A percentile compares a stretch with the other conserved stretches of the same genome.
These are phyloP conservation scores for Lactarius trivialis DNA, from an alignment of 768 basidiomycete species.

Conservation along the genomic window DNA sequence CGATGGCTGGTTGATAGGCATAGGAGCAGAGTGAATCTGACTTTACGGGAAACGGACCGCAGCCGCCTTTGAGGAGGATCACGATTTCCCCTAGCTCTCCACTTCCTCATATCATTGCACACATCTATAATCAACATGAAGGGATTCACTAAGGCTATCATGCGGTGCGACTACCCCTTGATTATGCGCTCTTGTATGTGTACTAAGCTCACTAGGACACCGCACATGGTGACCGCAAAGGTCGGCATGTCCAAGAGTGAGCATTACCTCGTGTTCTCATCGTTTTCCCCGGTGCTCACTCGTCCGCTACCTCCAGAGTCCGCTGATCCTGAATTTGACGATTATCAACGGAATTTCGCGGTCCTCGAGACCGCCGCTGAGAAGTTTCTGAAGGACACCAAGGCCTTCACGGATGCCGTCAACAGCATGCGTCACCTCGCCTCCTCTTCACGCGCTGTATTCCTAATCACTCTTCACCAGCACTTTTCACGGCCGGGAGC, in stretches of 20 bases:
- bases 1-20: slow-evolving; percentile 75
- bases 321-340: slow-evolving; percentile 84
- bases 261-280: slow-evolving; percentile 12
- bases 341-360: slow-evolving; percentile 71
- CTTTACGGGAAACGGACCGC: background rate
- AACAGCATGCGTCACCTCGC: slow-evolving; percentile 42
- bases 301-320: slow-evolving; percentile 44
- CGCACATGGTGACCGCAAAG: slow-evolving; percentile 80
- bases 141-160: slow-evolving; percentile 71
- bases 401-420: slow-evolving; percentile 79
- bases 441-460: background rate
- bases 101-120: background rate
- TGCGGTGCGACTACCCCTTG: slow-evolving; percentile 45
- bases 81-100: background rate
- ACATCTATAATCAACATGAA: slow-evolving; percentile 40
- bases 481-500: slow-evolving; percentile 58
- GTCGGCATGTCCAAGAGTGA: slow-evolving; percentile 91
- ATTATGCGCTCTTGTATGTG: background rate
- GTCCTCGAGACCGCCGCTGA: slow-evolving; percentile 75
- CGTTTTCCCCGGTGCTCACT: background rate
- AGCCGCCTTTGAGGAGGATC: background rate
- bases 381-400: slow-evolving; percentile 89
- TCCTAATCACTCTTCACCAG: slow-evolving; percentile 31
- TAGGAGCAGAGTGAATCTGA: slow-evolving; percentile 18
- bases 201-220: slow-evolving; percentile 51